phyloP scores from a whole-genome alignment of 345 rosid species.

The Orychophragmus violaceus region DNA sequence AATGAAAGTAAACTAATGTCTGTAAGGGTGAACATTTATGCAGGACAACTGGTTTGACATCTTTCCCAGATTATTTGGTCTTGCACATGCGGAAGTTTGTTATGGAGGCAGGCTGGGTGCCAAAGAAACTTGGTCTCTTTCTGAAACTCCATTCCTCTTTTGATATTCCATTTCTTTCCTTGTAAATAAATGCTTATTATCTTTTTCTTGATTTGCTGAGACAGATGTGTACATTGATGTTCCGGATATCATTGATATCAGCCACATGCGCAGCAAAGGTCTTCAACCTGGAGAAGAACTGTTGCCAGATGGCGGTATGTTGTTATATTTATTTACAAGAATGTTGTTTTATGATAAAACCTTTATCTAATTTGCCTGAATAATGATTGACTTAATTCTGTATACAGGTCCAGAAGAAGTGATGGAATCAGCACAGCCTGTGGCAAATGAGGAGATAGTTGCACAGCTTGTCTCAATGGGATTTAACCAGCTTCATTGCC shows the following conservation, averaged over 20 bases:
- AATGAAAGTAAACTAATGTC: not conserved
- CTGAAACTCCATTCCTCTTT: not conserved
- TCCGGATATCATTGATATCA: constrained; percentile 86
- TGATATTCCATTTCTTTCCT: constrained; percentile 6
- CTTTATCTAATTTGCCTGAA: not conserved
- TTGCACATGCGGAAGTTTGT: constrained; percentile 97
- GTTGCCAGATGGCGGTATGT: constrained; percentile 69
- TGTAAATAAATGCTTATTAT: constrained; percentile 8
- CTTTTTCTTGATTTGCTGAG: constrained; percentile 8
- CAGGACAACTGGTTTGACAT: constrained; percentile 88
- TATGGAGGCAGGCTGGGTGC: constrained; percentile 98
- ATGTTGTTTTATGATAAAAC: too few relatives aligned
- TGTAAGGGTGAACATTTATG: constrained; percentile 19
- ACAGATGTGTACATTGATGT: constrained; percentile 95
- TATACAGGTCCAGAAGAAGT: constrained; percentile 46
- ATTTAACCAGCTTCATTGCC: constrained; percentile 76
- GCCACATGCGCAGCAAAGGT: constrained; percentile 95
- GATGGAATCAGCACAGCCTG: constrained; percentile 45
- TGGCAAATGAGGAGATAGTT: constrained; percentile 82
- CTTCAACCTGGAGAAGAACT: constrained; percentile 90
- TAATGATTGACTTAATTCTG: constrained; percentile 10
- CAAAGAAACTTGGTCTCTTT: constrained; percentile 85
- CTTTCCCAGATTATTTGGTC: constrained; percentile 94
- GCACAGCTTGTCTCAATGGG: constrained; percentile 91
- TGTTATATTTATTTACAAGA: not conserved